Conservation (phyloP, 176 grass and related monocot species). For the Lolium perenne region DNA sequence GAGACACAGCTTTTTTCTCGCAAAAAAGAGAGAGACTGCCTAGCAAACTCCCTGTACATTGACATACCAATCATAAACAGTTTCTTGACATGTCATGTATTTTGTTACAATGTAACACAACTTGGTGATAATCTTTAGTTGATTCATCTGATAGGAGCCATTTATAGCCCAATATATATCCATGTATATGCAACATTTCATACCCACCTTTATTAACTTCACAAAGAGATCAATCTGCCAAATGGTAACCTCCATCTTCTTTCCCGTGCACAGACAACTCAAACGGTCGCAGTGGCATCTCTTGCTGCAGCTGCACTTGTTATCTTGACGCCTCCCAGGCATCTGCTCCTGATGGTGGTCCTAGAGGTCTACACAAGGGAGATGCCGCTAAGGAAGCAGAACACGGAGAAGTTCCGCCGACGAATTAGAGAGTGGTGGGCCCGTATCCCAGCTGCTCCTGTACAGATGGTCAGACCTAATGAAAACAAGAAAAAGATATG, state of each 20-base stretch:
- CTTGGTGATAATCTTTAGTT: no score
- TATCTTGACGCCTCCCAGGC: constrained; percentile 51
- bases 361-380: constrained; percentile 80
- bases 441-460: constrained; percentile 81
- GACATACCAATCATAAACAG: background rate
- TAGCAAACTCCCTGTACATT: no score
- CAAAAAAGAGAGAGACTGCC: background rate
- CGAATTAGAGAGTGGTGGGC: constrained; percentile 83
- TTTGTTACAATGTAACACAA: background rate
- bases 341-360: constrained; percentile 54
- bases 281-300: constrained; percentile 57
- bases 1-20: no score
- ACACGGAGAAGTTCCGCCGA: constrained; percentile 63
- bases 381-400: constrained; percentile 80
- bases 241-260: constrained; percentile 41
- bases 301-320: constrained; percentile 53
- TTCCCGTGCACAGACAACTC: constrained; percentile 51
- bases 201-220: no score
- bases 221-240: background rate
- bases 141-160: no score
- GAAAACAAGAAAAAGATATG: constrained; percentile 71
- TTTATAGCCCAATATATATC: no score
- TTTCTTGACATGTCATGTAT: no score
- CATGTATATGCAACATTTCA: no score
- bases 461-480: constrained; percentile 65